These are phyloP conservation scores for Babesia divergens DNA, from an alignment of 169 alveolate species.

Conservation along the genomic window DNA sequence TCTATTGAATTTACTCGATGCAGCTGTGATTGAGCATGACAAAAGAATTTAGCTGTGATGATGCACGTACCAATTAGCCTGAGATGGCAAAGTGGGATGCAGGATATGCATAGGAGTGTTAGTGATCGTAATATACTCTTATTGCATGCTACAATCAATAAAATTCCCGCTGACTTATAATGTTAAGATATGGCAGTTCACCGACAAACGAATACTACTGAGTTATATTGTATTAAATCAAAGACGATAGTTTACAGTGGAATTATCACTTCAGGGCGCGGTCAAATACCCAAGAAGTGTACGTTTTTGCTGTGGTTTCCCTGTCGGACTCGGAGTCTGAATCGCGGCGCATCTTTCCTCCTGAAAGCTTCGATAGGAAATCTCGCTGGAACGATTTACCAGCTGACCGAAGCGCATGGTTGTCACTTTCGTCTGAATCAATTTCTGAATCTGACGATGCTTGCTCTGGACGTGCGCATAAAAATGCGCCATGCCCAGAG, in stretches of 20 bases:
- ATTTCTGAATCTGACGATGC: slow-evolving; percentile 25
- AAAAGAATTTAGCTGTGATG: no score
- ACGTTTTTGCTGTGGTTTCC: slow-evolving; percentile 20
- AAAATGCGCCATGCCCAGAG: slow-evolving; percentile 42
- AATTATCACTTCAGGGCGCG: slow-evolving; percentile 5
- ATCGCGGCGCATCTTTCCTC: neutral
- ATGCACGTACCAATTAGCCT: no score
- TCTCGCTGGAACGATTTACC: slow-evolving; percentile 44
- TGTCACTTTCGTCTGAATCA: slow-evolving; percentile 24
- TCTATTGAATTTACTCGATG: no score
- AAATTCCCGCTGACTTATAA: no score
- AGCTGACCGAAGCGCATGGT: slow-evolving; percentile 4
- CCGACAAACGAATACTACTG: no score
- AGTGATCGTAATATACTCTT: no score
- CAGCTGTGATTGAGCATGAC: no score
- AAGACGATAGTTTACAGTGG: neutral
- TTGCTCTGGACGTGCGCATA: neutral
- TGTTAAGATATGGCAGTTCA: no score
- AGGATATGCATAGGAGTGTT: no score
- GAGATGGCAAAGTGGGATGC: no score
- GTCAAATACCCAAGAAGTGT: slow-evolving; percentile 59
- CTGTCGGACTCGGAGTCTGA: slow-evolving; percentile 27
- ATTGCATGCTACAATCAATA: no score
- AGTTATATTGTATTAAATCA: no score
- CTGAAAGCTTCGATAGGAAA: slow-evolving; percentile 31